Conservation (phyloP, 768 basidiomycete genomes). For the Asterophora parasitica region DNA sequence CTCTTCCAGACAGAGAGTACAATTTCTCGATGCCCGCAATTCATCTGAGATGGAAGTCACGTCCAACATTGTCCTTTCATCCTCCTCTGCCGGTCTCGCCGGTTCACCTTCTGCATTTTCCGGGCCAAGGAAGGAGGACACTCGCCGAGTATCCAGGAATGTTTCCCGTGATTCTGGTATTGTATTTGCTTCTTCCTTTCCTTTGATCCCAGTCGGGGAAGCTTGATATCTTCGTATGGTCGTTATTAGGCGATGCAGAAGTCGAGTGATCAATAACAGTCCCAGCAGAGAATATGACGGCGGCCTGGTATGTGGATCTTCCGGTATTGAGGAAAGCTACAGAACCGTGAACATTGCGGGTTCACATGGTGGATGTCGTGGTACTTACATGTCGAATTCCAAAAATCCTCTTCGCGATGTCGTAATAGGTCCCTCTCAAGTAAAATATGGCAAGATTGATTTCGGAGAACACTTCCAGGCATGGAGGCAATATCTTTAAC, state of each 20-base stretch:
- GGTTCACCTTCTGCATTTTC: conserved; percentile 49
- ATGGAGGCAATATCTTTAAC: conserved; percentile 39
- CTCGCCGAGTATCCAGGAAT: conserved; percentile 56
- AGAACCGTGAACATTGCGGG: not conserved
- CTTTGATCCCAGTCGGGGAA: conserved; percentile 19
- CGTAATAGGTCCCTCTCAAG: conserved; percentile 75
- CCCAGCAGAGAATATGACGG: conserved; percentile 89
- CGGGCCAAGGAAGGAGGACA: conserved; percentile 50
- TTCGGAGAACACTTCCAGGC: conserved; percentile 57
- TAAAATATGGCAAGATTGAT: conserved; percentile 81
- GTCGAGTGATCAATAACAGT: conserved; percentile 59
- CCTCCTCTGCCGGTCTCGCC: conserved; percentile 60
- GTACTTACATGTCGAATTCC: conserved; percentile 60
- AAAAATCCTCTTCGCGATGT: conserved; percentile 59
- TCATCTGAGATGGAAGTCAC: conserved; percentile 48
- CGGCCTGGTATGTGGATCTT: conserved; percentile 65
- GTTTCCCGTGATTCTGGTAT: conserved; percentile 27
- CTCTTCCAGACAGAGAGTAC: conserved; percentile 83
- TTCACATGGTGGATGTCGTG: not conserved
- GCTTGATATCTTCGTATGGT: conserved; percentile 33
- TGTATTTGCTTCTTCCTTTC: conserved; percentile 29
- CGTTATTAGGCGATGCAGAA: conserved; percentile 55
- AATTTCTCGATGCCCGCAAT: conserved; percentile 57
- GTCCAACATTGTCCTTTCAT: conserved; percentile 63
- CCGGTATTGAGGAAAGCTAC: conserved; percentile 70